phyloP scores from a whole-genome alignment of 208 protist species.

The Trypanosoma theileri region DNA sequence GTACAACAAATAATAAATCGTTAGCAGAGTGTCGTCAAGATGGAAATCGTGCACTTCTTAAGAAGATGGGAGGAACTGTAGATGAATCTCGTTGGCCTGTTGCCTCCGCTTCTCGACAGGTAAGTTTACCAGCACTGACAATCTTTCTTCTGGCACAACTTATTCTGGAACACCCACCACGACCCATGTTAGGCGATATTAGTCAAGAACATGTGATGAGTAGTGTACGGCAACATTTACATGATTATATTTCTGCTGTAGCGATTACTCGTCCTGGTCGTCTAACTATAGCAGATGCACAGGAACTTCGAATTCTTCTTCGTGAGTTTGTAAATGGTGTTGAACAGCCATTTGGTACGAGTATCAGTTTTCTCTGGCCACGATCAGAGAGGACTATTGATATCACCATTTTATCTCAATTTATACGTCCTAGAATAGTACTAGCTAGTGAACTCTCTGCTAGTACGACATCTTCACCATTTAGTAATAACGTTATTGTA shows the following conservation, averaged over 20 bases:
- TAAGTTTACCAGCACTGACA: constrained; percentile 77
- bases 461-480: constrained; percentile 28
- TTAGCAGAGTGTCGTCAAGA: constrained; percentile 82
- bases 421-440: constrained; percentile 83
- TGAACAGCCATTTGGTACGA: constrained; percentile 86
- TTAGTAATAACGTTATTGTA: constrained; percentile 71
- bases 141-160: constrained; percentile 86
- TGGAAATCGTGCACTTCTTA: constrained; percentile 68
- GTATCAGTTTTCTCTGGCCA: constrained; percentile 80
- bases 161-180: constrained; percentile 69
- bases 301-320: constrained; percentile 81
- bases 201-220: constrained; percentile 53
- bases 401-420: constrained; percentile 83
- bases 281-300: constrained; percentile 69
- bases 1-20: constrained; percentile 29
- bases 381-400: constrained; percentile 82
- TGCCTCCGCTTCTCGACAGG: constrained; percentile 63
- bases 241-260: constrained; percentile 84
- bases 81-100: constrained; percentile 70
- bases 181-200: constrained; percentile 39
- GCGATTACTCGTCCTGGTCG: constrained; percentile 64
- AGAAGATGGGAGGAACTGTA: constrained; percentile 83
- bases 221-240: constrained; percentile 76
- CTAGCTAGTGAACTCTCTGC: constrained; percentile 50
- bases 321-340: constrained; percentile 85